phyloP scores from a whole-genome alignment of 2,329 filamentous ascomycete species.

The Emydomyces testavorans region DNA sequence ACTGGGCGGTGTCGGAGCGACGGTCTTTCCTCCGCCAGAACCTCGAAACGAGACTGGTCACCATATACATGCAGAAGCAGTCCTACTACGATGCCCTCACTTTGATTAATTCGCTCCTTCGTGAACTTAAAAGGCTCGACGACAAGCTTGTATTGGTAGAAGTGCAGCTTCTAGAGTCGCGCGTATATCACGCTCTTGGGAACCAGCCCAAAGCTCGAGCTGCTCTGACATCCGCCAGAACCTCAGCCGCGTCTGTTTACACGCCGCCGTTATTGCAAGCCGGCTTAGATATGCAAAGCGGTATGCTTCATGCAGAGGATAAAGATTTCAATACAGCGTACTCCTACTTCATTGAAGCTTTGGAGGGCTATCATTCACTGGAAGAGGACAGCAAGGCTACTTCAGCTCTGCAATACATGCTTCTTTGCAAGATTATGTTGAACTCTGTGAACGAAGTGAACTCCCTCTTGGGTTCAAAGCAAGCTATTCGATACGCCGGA shows the following conservation, averaged over 20 bases:
- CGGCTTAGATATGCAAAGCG: constrained; percentile 96
- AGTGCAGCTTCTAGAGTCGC: constrained; percentile 91
- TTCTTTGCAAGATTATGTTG: constrained; percentile 99
- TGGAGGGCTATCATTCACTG: constrained; percentile 91
- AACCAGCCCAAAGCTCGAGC: constrained; percentile 94
- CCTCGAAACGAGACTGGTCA: constrained; percentile 88
- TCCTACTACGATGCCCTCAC: constrained; percentile 94
- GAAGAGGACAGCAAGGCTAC: constrained; percentile 84
- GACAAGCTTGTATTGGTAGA: constrained; percentile 97
- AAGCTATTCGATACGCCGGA: constrained; percentile 90
- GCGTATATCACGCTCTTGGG: constrained; percentile 92
- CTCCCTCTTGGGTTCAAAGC: constrained; percentile 86
- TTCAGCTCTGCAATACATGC: constrained; percentile 97
- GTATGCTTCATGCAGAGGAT: constrained; percentile 97
- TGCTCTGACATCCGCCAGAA: constrained; percentile 84
- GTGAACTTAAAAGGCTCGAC: constrained; percentile 93
- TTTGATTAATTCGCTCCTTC: constrained; percentile 89
- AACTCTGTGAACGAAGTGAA: constrained; percentile 95
- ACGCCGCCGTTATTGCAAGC: constrained; percentile 91
- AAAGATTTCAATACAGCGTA: constrained; percentile 98
- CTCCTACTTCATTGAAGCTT: constrained; percentile 97
- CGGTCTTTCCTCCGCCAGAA: constrained; percentile 95
- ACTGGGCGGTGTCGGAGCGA: constrained; percentile 92
- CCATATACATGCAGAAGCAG: constrained; percentile 92
- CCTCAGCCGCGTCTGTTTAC: constrained; percentile 92